A percentile compares a stretch with the other conserved stretches of the same genome.
Evolutionary conservation across 2,329 filamentous ascomycete species (phyloP).

Genomic region (Apiospora rasikravindrae): DNA sequence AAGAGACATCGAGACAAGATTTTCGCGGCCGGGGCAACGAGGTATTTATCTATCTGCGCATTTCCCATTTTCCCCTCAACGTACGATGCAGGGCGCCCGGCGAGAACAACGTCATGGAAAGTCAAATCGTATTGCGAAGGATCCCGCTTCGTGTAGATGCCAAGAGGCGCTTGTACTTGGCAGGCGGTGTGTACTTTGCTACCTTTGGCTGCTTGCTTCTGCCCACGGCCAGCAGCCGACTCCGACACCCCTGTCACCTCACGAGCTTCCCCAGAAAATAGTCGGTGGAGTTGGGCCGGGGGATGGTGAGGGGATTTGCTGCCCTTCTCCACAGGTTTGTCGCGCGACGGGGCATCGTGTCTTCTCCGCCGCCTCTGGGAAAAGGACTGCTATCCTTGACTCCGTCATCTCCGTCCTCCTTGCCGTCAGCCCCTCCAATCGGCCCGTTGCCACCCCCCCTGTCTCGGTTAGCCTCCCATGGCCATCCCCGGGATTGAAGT

Average conservation of each 20-base stretch:
- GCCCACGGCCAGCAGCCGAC: background rate
- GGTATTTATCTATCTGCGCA: slow-evolving; percentile 8
- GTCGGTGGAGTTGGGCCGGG: no score
- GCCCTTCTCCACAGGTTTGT: background rate
- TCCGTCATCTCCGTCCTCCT: background rate
- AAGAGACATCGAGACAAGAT: background rate
- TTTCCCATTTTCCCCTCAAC: background rate
- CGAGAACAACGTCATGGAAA: background rate
- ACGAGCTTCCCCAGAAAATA: no score
- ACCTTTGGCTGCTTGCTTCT: background rate
- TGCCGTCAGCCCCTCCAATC: background rate
- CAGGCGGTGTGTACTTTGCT: slow-evolving; percentile 6
- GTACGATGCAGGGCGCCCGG: background rate
- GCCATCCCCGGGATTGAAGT: background rate
- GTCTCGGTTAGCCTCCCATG: background rate
- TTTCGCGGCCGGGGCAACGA: no score
- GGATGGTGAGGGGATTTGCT: background rate
- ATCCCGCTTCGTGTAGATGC: background rate
- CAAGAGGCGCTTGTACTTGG: background rate
- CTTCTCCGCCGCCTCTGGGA: background rate
- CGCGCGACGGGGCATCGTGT: no score
- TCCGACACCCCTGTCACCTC: slow-evolving; percentile 1
- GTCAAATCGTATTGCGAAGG: background rate
- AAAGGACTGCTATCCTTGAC: background rate
- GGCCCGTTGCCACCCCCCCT: background rate